Evolutionary conservation across 2,329 filamentous ascomycete genomes (phyloP), one percentile per base, ranked within the genome.

Genomic region (Colletotrichum phormii): DNA sequence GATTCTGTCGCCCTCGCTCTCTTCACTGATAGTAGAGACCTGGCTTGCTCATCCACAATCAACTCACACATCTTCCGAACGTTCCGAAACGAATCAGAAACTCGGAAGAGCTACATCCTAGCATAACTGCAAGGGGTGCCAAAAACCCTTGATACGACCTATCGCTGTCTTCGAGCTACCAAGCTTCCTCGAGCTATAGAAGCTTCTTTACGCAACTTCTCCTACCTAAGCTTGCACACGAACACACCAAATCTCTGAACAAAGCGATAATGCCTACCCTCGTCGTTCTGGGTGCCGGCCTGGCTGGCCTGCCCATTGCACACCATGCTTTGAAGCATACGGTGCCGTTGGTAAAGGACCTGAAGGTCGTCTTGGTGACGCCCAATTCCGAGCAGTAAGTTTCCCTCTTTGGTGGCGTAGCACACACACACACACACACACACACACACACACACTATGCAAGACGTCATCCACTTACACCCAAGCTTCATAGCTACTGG

Each of bases 311-410:
- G 13, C 84, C 87, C 49, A 76, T 88, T 29, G 85, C 86, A 46
- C 88, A 89, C 75, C 84, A 85, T 33, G 82, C 89, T 1, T 81
- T 89, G 64, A 88, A 88, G 75, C 84, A 88, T 77, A 85, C 85
- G 0, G 78, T 78, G 4, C 81, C 83, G 58, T 80, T 84, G 29
- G 77, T 83, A 22, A 77, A 83, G 37, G 83, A 84, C 54, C 75
- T 87, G 57, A 88, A 87, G 75, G 85, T 89, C 63, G 81, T 89
- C 26, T 81, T 89, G n/a, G 84, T 89, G 15, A 87, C 87, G 46
- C 80, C 88, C 81, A 89, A 86, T 77, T 84, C 81, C 64, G 74
- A 75, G 29, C 72, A 74, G 74, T 75, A 35, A 58, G 74, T 55
- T 6, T 9, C 22, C 37, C 33, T n/a, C n/a, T 18, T 8, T 11